Base-by-base conservation (phyloP, 2,329 filamentous ascomycete species). In the Raffaelea ambrosiae region DNA sequence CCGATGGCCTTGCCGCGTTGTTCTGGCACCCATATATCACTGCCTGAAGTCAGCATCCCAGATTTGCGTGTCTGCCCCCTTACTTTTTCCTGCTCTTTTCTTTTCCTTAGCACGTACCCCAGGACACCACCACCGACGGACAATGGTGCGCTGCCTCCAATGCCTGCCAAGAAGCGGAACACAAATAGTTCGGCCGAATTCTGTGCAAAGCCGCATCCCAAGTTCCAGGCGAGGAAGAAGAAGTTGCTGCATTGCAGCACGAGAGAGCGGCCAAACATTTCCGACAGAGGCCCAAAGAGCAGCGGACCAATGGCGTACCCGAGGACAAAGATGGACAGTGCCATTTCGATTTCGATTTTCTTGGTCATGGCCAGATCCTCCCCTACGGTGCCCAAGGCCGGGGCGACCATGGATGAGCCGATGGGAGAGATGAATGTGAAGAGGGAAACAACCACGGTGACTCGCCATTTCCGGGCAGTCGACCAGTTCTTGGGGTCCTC, bases 341-440 rank as follows among this genome's bases (percentile, higher is more conserved):
- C 61, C 55, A 80, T 67, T 21, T 65, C 65, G 48, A 62, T 64
- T 47, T 67, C 62, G 57, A 74, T 65, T 46, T 61, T 58, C 43
- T 66, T 66, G 1, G 63, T 61, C 38, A 83, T 76, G 48, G 71
- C 52, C 35, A 84, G 67, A 23, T 83, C 77, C 2, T 57, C 54
- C 16, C 70, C 67, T 43, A 84, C 77, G 3, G 66, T 59, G 10
- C 60, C 58, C 36, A 84, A 60, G 5, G 66, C 68, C 1, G 74
- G 74, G 0, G 74, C 74, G 13, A 78, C 68, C 65, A 79, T 76
- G 31, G 76, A 77, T 4, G 76, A 80, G 2, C 75, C 73, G 8
- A 81, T 67, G 0, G 77, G 76, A 3, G 78, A 79, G 50, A 83
- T 76, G 53, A 83, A 71, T 2, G 77, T 80, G 58, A 81, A 81